phyloP scores from a whole-genome alignment of 1,139 yeast species.

The Pichia sp. region DNA sequence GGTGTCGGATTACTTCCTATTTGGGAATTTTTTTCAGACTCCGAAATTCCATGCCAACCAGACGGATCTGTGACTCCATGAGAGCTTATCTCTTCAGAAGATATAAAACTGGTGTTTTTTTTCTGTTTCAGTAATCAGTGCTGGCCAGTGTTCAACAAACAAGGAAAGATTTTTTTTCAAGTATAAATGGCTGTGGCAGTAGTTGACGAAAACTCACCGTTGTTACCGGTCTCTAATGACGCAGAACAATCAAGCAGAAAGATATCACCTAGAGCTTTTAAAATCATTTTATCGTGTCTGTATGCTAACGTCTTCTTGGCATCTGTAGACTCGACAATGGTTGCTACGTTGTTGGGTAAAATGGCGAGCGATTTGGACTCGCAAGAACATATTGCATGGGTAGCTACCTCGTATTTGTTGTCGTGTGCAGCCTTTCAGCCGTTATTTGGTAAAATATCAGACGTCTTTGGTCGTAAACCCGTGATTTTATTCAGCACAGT shows the following conservation, averaged over 20 bases:
- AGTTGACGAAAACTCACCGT: slow-evolving; percentile 7
- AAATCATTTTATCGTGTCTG: slow-evolving; percentile 13
- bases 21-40: no score
- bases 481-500: slow-evolving; percentile 44
- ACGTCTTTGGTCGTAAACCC: slow-evolving; percentile 36
- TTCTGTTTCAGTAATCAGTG: no score
- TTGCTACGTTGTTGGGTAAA: slow-evolving; percentile 40
- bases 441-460: slow-evolving; percentile 65
- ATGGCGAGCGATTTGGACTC: slow-evolving; percentile 25
- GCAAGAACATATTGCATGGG: slow-evolving; percentile 30
- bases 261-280: slow-evolving; percentile 4
- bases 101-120: no score
- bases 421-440: slow-evolving; percentile 64
- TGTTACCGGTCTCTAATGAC: slow-evolving; percentile 3
- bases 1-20: no score
- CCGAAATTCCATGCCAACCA: no score
- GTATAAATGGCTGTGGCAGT: not conserved
- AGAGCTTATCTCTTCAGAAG: no score
- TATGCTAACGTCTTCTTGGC: slow-evolving; percentile 38
- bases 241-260: not conserved
- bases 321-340: slow-evolving; percentile 64
- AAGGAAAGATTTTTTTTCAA: no score
- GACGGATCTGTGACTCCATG: no score
- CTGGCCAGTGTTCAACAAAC: no score
- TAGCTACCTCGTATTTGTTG: slow-evolving; percentile 35